Base-by-base conservation (phyloP, 164 flowering plant genomes). In the Vitis labrusca region DNA sequence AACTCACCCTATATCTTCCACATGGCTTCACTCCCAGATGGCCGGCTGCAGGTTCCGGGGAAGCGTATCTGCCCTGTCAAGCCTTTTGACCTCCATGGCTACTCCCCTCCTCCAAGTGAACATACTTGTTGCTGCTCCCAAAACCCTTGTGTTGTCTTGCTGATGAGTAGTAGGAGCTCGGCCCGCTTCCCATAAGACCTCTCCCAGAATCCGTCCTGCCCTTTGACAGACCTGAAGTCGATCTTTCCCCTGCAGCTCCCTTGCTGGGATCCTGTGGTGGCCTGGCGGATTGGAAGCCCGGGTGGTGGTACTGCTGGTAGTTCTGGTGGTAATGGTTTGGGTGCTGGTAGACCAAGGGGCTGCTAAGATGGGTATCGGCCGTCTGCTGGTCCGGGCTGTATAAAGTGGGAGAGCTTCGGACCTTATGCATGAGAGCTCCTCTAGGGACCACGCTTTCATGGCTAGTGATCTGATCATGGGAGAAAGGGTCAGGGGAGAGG, bases 381-480 rank as follows among this genome's bases (percentile, higher is more conserved):
- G 44, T 6, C 44, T 3, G 44, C 44, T 37, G 44, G 50, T 37
- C 56, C 51, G 76, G 77, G 56, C 56, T 77, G 50, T 66, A 77
- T 11, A 91, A 71, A 58, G 70, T 85, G 0, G 96, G 96, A 16
- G 96, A 88, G 73, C 98, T 92, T n/a, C 57, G 77, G 17, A 88
- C 94, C 70, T 73, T 83, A 7, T 74, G 91, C 73, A 90, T 61
- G 0, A 63, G 73, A n/a, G 23, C 50, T 23, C 67, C 50, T 8
- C 53, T 61, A 10, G 44, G 44, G 44, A 6, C 44, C 6, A 37
- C 5, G 44, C 44, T 23, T 9, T 74, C 86, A 11, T 52, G 74
- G 52, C 59, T 6, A 0, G 6, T 6, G 44, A 0, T 37, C 44
- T 0, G 13, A 12, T 77, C 83, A 16, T 23, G 47, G 4, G 61